Base-by-base conservation (phyloP, 2,329 filamentous ascomycete species). In the Fusarium sp. region DNA sequence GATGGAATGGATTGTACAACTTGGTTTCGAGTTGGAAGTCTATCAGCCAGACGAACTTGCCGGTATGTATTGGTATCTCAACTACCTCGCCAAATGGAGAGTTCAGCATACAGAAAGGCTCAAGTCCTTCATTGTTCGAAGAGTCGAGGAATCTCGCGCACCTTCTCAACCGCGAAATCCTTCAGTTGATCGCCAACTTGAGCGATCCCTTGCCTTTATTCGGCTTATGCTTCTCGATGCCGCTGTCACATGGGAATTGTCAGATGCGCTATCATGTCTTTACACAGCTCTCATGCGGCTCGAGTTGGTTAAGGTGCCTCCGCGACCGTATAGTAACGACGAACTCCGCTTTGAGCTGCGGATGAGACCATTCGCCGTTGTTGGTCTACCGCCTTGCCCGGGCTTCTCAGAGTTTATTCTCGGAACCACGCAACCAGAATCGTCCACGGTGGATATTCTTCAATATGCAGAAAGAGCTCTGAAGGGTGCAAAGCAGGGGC, bases 21-120 rank as follows among this genome's bases (percentile, higher is more conserved):
- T 98, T 37, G 96, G 97, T 18, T 98, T 99, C 81, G 96, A 99
- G 82, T 91, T 98, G 18, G 92, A 96, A 47, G 89, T 97, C 15
- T 98, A 98, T 81, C 91, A 96, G 60, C 88, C 91, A 1, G 93
- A 97, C 80, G 96, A 99, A 81, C 86, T 96, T 15, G 89, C 91
- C 2, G 91, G 90, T 30, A 97, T 98, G 93, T 98, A 98, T 81
- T 96, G 93, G 91, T 95, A 97, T 80, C 84, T 97, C 71, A 89
- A 93, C 75, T 89, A 94, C 83, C 84, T 97, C 67, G 86, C 93
- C 78, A 88, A 91, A 79, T 89, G 92, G 62, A 86, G 92, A 69
- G 83, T 90, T 50, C 87, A 90, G 79, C 90, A 98, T 77, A 84
- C 93, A 30, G 91, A 94, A 75, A 89, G 93, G 60, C 94, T 96